Evolutionary conservation across 192 early-diverging fungal genomes (phyloP).

Genomic region (Backusella luteola): DNA sequence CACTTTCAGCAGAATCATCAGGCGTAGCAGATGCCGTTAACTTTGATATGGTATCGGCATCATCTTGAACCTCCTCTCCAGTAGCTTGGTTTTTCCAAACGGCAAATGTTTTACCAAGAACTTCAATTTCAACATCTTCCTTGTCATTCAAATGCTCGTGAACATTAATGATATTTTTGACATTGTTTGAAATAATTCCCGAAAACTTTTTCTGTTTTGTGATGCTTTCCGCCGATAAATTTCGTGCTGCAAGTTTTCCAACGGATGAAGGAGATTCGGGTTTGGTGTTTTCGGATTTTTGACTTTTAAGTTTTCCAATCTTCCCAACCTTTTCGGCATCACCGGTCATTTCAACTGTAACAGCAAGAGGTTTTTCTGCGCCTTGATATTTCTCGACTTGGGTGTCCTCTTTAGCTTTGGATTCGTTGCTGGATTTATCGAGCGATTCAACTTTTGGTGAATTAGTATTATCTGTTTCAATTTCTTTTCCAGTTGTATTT

Average conservation of each 20-base stretch:
- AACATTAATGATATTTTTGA: conserved; percentile 9
- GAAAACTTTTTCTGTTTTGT: not conserved
- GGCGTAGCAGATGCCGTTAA: not conserved
- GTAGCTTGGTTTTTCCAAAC: not conserved
- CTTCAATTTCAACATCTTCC: conserved; percentile 4
- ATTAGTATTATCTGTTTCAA: not conserved
- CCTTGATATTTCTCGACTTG: not conserved
- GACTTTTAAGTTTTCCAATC: not conserved
- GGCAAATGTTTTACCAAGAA: conserved; percentile 7
- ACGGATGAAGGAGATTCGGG: not conserved
- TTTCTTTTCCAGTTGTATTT: not conserved
- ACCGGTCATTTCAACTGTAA: not conserved
- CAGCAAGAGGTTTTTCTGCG: not conserved
- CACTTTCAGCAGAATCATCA: not conserved
- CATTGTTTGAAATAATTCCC: not conserved
- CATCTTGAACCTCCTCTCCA: not conserved
- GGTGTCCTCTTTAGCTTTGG: not conserved
- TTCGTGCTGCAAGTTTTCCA: not conserved
- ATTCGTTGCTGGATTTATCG: not conserved
- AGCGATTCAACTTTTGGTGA: not conserved
- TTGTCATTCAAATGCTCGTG: conserved; percentile 10
- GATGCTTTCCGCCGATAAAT: not conserved
- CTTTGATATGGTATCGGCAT: not conserved
- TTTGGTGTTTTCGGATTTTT: not conserved
- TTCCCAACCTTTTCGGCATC: not conserved